Evolutionary conservation across 2,329 filamentous ascomycete genomes (phyloP).

Genomic region (Sclerotinia borealis): DNA sequence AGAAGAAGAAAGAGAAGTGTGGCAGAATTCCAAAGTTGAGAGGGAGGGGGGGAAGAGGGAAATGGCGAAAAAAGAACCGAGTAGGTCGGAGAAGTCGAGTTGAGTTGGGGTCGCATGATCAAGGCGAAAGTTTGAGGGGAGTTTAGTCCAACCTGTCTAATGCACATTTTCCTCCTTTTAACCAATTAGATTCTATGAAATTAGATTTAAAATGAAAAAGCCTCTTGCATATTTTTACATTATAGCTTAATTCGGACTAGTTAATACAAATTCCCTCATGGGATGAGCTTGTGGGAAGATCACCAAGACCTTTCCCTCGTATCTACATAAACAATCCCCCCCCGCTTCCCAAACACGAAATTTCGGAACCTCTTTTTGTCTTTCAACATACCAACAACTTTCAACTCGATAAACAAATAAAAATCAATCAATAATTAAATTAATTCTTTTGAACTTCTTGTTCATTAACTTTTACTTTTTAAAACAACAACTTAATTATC

Average conservation of each 20-base stretch:
- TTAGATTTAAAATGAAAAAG: neutral
- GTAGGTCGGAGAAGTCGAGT: too few relatives aligned
- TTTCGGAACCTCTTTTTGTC: constrained; percentile 5
- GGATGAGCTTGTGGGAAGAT: neutral
- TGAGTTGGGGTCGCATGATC: constrained; percentile 9
- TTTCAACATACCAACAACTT: neutral
- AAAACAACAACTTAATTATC: constrained; percentile 8
- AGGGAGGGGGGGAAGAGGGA: neutral
- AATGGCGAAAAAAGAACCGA: neutral
- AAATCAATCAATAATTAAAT: neutral
- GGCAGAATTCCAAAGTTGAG: neutral
- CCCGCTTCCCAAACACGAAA: constrained; percentile 3
- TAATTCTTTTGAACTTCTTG: neutral
- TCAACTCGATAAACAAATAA: neutral
- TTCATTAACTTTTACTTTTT: neutral
- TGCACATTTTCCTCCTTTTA: neutral
- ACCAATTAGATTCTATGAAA: neutral
- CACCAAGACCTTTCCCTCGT: constrained; percentile 3
- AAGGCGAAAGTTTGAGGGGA: constrained; percentile 2
- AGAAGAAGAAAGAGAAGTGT: neutral
- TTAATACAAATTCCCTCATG: neutral
- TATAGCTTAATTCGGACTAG: constrained; percentile 10
- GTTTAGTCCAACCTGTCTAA: neutral
- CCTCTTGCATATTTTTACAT: constrained; percentile 7
- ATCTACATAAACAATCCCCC: constrained; percentile 10